phyloP scores from a whole-genome alignment of 2,329 filamentous ascomycete species.

The Dactylonectria macrodidyma region DNA sequence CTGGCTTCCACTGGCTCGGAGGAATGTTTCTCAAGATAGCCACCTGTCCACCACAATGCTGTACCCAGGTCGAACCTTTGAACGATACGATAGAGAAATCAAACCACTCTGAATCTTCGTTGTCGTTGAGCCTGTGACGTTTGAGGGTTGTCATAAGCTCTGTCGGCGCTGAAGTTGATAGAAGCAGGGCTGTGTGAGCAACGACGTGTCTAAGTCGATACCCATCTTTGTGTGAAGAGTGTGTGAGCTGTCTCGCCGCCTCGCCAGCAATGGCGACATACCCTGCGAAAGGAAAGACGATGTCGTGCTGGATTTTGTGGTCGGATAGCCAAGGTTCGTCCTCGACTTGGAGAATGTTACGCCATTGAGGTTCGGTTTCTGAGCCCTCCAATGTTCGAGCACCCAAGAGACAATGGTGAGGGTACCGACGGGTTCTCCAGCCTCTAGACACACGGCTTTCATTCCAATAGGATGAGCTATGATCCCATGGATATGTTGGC shows the following conservation, averaged over 20 bases:
- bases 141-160: slow-evolving; percentile 29
- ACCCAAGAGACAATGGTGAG: slow-evolving; percentile 59
- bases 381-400: slow-evolving; percentile 38
- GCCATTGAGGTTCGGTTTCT: slow-evolving; percentile 45
- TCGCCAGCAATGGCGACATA: slow-evolving; percentile 62
- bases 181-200: slow-evolving; percentile 50
- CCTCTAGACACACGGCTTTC: slow-evolving; percentile 50
- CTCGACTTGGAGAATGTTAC: slow-evolving; percentile 42
- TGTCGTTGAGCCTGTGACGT: slow-evolving; percentile 24
- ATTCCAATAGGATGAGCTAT: slow-evolving; percentile 54
- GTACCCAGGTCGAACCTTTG: slow-evolving; percentile 28
- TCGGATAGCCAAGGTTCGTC: slow-evolving; percentile 57
- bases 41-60: slow-evolving; percentile 31
- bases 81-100: slow-evolving; percentile 28
- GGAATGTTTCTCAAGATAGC: neutral
- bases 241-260: slow-evolving; percentile 43
- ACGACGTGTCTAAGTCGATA: slow-evolving; percentile 45
- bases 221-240: slow-evolving; percentile 15
- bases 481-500: slow-evolving; percentile 57
- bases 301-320: slow-evolving; percentile 50
- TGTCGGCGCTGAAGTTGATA: slow-evolving; percentile 30
- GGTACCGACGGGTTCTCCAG: slow-evolving; percentile 48
- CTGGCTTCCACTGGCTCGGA: neutral
- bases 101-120: slow-evolving; percentile 29
- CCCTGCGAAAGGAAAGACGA: slow-evolving; percentile 42